phyloP scores from a whole-genome alignment of 2,329 filamentous ascomycete genomes.

The Fusarium oxysporum region DNA sequence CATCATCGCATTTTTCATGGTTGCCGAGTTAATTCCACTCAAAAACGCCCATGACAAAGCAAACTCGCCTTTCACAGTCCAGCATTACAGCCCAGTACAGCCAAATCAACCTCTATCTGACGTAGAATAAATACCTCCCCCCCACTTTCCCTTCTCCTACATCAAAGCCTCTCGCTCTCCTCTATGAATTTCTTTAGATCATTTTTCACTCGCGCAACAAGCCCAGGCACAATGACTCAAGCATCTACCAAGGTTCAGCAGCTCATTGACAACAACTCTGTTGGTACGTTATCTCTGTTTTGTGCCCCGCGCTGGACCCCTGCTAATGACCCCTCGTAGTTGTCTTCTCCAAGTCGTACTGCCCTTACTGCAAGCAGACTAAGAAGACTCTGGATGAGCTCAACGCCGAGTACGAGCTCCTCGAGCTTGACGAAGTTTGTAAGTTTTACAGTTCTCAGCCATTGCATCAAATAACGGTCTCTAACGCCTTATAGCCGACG shows the following conservation, averaged over 20 bases:
- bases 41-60: constrained; percentile 36
- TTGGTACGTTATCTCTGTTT: constrained; percentile 67
- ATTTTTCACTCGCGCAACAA: constrained; percentile 73
- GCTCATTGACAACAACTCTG: constrained; percentile 89
- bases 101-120: constrained; percentile 7
- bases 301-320: neutral
- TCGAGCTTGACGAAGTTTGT: constrained; percentile 91
- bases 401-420: constrained; percentile 77
- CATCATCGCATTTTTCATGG: constrained; percentile 39
- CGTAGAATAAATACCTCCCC: constrained; percentile 37
- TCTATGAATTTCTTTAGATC: constrained; percentile 75
- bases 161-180: constrained; percentile 14
- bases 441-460: constrained; percentile 52
- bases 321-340: constrained; percentile 59
- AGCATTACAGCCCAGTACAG: constrained; percentile 1
- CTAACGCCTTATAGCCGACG: constrained; percentile 73
- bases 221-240: constrained; percentile 80
- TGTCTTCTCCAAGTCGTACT: constrained; percentile 97
- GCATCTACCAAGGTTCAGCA: constrained; percentile 85
- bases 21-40: constrained; percentile 20
- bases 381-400: constrained; percentile 79
- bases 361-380: constrained; percentile 87
- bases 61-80: constrained; percentile 10
- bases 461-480: neutral
- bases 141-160: constrained; percentile 6